Percentiles rank a stretch among this genome's conserved stretches.
phyloP scores from a whole-genome alignment of 2,329 filamentous ascomycete species.

The Elsinoe ampelina region DNA sequence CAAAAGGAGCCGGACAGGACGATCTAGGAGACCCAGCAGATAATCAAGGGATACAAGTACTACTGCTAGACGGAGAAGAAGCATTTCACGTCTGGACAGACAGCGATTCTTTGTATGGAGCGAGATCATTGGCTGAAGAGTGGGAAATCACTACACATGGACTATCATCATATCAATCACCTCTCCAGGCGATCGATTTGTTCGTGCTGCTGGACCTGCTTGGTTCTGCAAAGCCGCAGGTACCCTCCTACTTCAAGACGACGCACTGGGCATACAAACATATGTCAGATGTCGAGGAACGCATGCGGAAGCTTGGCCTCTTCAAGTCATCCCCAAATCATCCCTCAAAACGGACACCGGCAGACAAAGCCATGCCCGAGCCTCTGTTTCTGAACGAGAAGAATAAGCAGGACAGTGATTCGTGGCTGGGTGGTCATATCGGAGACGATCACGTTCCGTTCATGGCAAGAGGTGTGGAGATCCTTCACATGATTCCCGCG shows the following conservation, averaged over 20 bases:
- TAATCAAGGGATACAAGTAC: slow-evolving; percentile 74
- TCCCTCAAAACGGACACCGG: slow-evolving; percentile 28
- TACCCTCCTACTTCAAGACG: slow-evolving; percentile 80
- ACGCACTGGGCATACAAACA: slow-evolving; percentile 89
- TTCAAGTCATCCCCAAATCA: slow-evolving; percentile 55
- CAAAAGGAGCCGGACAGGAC: slow-evolving; percentile 34
- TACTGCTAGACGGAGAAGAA: slow-evolving; percentile 90
- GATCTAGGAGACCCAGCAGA: slow-evolving; percentile 49
- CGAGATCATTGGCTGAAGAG: slow-evolving; percentile 59
- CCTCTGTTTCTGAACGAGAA: slow-evolving; percentile 57
- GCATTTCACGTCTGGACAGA: slow-evolving; percentile 75
- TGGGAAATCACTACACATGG: slow-evolving; percentile 68
- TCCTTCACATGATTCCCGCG: slow-evolving; percentile 79
- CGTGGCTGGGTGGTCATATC: slow-evolving; percentile 42
- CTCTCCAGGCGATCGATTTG: slow-evolving; percentile 69
- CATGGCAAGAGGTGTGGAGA: slow-evolving; percentile 71
- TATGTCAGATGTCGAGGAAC: slow-evolving; percentile 63
- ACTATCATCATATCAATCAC: slow-evolving; percentile 64
- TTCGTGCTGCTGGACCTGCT: slow-evolving; percentile 90
- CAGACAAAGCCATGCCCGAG: slow-evolving; percentile 22
- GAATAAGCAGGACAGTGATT: slow-evolving; percentile 41
- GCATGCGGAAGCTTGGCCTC: slow-evolving; percentile 57
- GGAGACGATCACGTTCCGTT: slow-evolving; percentile 92
- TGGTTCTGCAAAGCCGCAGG: slow-evolving; percentile 55
- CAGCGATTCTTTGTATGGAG: slow-evolving; percentile 78